A percentile compares a stretch with the other conserved stretches of the same genome.
Conservation (phyloP, 2,329 filamentous ascomycete species). For the Phaeophleospora eucalypticola region DNA sequence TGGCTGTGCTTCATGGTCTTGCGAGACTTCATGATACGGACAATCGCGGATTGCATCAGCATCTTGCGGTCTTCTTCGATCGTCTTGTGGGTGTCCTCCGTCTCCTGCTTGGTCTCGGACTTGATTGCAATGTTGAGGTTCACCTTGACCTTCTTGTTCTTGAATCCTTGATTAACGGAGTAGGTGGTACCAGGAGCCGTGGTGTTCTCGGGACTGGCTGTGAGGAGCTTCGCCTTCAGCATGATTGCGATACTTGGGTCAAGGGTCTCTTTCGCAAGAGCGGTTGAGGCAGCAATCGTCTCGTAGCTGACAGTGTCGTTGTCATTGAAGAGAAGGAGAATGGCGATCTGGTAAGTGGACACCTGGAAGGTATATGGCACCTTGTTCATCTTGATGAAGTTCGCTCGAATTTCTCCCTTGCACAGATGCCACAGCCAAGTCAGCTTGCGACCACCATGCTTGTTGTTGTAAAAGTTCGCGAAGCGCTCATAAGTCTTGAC, state of each 20-base stretch:
- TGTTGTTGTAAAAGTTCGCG: constrained; percentile 85
- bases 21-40: constrained; percentile 98
- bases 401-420: constrained; percentile 93
- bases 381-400: constrained; percentile 83
- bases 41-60: constrained; percentile 96
- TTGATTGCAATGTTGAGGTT: constrained; percentile 95
- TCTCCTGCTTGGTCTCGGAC: constrained; percentile 92
- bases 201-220: constrained; percentile 64
- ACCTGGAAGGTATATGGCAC: constrained; percentile 96
- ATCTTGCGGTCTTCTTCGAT: constrained; percentile 98
- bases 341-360: constrained; percentile 96
- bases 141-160: constrained; percentile 96
- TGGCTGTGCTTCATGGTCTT: constrained; percentile 98
- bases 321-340: constrained; percentile 92
- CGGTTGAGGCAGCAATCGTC: constrained; percentile 77
- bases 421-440: constrained; percentile 98
- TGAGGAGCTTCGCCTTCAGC: constrained; percentile 86
- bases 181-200: constrained; percentile 74
- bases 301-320: constrained; percentile 79
- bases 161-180: constrained; percentile 88
- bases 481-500: constrained; percentile 86
- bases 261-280: constrained; percentile 73
- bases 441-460: constrained; percentile 92
- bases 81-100: constrained; percentile 97
- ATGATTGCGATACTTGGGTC: constrained; percentile 84